phyloP scores from a whole-genome alignment of 177 flowering plant species.

The Vitis hybrid region DNA sequence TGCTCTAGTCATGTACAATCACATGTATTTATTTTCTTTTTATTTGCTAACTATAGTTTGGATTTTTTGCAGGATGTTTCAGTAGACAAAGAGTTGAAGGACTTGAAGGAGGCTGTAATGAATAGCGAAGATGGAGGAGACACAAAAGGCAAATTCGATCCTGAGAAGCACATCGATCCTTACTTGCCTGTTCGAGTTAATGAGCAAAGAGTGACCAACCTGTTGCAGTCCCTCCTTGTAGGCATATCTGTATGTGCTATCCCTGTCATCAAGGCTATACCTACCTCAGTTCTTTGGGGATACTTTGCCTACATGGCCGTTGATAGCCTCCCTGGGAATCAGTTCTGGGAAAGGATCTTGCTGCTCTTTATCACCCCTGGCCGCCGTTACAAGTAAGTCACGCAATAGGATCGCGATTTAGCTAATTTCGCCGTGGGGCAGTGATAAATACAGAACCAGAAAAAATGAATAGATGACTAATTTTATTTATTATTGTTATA shows the following conservation, averaged over 20 bases:
- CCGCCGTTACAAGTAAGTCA: constrained; percentile 72
- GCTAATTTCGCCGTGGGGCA: not conserved
- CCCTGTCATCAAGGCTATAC: constrained; percentile 67
- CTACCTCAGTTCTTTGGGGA: constrained; percentile 96
- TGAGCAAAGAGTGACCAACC: constrained; percentile 88
- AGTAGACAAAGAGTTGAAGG: constrained; percentile 53
- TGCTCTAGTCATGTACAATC: constrained; percentile 1
- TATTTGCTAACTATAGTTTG: not conserved
- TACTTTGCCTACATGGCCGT: constrained; percentile 97
- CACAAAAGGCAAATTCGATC: constrained; percentile 51
- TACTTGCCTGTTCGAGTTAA: constrained; percentile 88
- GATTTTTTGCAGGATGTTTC: constrained; percentile 32
- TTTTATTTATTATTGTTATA: constrained; percentile 1
- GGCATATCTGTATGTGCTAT: constrained; percentile 47
- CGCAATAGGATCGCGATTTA: not conserved
- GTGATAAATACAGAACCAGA: too few relatives aligned
- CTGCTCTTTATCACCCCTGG: constrained; percentile 69
- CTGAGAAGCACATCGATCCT: constrained; percentile 74
- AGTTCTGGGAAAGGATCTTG: constrained; percentile 89
- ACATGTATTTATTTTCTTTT: not conserved
- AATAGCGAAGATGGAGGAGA: constrained; percentile 36
- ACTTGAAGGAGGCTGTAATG: constrained; percentile 74
- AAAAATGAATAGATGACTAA: too few relatives aligned
- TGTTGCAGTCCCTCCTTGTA: constrained; percentile 81
- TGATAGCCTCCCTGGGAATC: constrained; percentile 95